A percentile compares a stretch with the other conserved stretches of the same genome.
phyloP scores from a whole-genome alignment of 148 eudicot species.

The Agrostemma githago region DNA sequence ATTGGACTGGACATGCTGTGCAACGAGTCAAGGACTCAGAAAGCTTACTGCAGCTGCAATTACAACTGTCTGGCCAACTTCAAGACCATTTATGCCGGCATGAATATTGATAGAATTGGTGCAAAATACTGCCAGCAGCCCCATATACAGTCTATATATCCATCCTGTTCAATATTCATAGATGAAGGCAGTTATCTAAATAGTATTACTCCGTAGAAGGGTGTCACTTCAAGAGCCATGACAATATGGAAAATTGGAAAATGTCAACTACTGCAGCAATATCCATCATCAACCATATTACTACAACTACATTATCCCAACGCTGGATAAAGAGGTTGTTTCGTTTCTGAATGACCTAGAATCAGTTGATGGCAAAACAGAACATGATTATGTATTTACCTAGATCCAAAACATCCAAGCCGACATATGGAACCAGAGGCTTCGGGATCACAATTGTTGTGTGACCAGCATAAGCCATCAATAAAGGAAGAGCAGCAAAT shows the following conservation, averaged over 20 bases:
- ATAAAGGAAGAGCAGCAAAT: conserved; percentile 85
- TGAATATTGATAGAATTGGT: conserved; percentile 95
- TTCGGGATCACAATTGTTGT: conserved; percentile 88
- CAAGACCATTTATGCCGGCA: conserved; percentile 97
- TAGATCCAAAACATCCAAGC: conserved; percentile 71
- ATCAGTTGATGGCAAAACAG: neutral
- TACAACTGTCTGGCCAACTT: conserved; percentile 98
- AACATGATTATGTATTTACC: conserved; percentile 36
- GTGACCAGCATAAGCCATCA: conserved; percentile 99
- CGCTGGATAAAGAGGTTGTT: too few species aligned
- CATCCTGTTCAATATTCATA: conserved; percentile 47
- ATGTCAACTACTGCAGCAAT: neutral
- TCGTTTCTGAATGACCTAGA: too few species aligned
- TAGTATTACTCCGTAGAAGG: neutral
- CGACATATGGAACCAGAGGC: conserved; percentile 74
- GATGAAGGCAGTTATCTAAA: neutral
- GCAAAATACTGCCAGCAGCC: conserved; percentile 90
- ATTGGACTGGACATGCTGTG: neutral
- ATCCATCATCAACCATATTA: neutral
- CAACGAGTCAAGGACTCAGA: neutral
- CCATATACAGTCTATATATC: conserved; percentile 87
- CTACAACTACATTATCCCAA: too few species aligned
- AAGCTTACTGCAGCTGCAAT: conserved; percentile 82
- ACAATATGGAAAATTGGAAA: neutral
- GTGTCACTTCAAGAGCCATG: neutral